Percentiles rank a stretch among this genome's conserved stretches.
Conservation (phyloP, 2,329 filamentous ascomycete species). For the Teratosphaeria zuluensis region DNA sequence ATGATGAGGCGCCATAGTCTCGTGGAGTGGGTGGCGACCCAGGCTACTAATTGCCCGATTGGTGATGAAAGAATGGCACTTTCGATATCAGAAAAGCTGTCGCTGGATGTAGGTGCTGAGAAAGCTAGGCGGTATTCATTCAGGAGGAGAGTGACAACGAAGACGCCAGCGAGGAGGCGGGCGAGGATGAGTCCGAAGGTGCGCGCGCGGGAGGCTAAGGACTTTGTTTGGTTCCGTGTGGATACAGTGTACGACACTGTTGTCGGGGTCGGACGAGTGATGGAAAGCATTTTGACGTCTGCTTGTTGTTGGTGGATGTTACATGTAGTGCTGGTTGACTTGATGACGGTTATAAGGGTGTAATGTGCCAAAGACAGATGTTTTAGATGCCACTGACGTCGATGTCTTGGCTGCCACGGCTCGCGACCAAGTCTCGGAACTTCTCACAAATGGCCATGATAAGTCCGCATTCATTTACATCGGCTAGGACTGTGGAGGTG, state of each 20-base stretch:
- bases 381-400: neutral
- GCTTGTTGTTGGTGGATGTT: neutral
- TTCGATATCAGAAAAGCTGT: neutral
- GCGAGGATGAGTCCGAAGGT: constrained; percentile 31
- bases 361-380: no score
- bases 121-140: constrained; percentile 15
- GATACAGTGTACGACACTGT: constrained; percentile 91
- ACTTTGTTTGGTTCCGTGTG: constrained; percentile 52
- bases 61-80: constrained; percentile 1
- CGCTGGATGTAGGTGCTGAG: neutral
- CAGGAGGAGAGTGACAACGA: constrained; percentile 25
- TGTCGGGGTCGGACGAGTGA: constrained; percentile 52
- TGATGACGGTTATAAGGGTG: neutral
- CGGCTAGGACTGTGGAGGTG: no score
- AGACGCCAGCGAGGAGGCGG: constrained; percentile 34
- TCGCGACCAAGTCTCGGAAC: no score
- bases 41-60: constrained; percentile 1
- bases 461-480: no score
- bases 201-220: constrained; percentile 34
- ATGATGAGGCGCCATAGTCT: constrained; percentile 34
- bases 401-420: neutral
- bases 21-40: constrained; percentile 9
- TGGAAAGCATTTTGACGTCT: constrained; percentile 19
- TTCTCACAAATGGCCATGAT: no score
- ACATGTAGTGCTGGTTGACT: neutral